Conservation (phyloP, 2,329 filamentous ascomycete genomes). For the Alternaria sp. region DNA sequence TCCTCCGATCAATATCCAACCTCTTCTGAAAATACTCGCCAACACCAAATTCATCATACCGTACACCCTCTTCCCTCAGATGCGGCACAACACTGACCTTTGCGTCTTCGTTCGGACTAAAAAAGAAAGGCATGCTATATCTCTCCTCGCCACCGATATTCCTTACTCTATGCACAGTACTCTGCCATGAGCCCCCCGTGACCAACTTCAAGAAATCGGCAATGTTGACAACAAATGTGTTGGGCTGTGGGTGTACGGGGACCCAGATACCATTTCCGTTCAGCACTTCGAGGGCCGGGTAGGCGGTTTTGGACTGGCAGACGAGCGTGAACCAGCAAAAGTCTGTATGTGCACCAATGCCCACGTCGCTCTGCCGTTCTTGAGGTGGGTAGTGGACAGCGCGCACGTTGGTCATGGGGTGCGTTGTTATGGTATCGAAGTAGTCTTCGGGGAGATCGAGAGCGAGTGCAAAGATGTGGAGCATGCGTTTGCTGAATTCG, state of each 20-base stretch:
- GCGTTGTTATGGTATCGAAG: conserved; percentile 51
- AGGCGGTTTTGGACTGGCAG: conserved; percentile 34
- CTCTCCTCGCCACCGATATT: conserved; percentile 51
- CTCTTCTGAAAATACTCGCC: conserved; percentile 46
- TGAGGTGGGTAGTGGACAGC: conserved; percentile 54
- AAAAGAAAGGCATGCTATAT: conserved; percentile 55
- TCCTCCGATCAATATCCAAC: conserved; percentile 43
- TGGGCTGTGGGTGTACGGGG: conserved; percentile 45
- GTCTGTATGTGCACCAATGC: conserved; percentile 54
- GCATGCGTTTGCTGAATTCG: conserved; percentile 43
- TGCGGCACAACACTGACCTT: conserved; percentile 40
- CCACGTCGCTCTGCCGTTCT: conserved; percentile 40
- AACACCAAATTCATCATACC: conserved; percentile 42
- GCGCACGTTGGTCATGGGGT: conserved; percentile 55
- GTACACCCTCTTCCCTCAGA: conserved; percentile 35
- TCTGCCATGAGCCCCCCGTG: conserved; percentile 52
- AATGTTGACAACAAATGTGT: conserved; percentile 54
- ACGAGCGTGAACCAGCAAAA: conserved; percentile 56
- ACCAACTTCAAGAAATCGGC: conserved; percentile 53
- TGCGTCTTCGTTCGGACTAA: conserved; percentile 48
- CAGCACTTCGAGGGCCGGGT: conserved; percentile 51
- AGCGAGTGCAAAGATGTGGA: conserved; percentile 50
- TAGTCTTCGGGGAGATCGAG: conserved; percentile 51
- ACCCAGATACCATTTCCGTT: conserved; percentile 55
- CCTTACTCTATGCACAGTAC: conserved; percentile 53